These are phyloP conservation scores for Auricularia sp. DNA, from an alignment of 768 basidiomycete species.

Conservation along the genomic window DNA sequence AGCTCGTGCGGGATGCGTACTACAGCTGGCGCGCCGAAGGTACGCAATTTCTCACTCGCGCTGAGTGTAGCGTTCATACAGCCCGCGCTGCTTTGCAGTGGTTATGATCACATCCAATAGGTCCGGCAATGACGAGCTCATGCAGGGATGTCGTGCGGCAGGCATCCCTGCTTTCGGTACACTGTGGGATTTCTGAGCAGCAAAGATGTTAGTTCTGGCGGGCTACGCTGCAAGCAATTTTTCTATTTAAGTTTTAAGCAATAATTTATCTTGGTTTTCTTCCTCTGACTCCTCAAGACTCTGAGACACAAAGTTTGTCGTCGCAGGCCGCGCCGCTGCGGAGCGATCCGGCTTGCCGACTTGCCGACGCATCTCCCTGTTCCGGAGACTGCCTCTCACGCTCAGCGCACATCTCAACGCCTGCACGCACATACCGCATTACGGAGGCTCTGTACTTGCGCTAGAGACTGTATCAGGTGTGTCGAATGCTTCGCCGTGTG, in stretches of 20 bases:
- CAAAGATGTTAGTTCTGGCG: slow-evolving; percentile 16
- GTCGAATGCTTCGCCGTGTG: no score
- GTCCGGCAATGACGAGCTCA: slow-evolving; percentile 11
- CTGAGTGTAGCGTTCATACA: not conserved
- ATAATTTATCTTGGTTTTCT: not conserved
- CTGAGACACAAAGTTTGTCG: no score
- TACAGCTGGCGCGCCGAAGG: slow-evolving; percentile 9
- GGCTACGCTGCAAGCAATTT: not conserved
- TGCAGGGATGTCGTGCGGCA: slow-evolving; percentile 11
- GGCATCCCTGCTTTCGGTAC: slow-evolving; percentile 12
- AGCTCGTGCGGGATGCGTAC: slow-evolving; percentile 10
- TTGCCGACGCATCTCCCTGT: no score
- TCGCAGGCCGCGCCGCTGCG: no score
- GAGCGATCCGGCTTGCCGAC: no score
- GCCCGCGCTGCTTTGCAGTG: not conserved
- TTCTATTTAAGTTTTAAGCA: not conserved
- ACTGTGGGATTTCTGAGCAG: slow-evolving; percentile 11
- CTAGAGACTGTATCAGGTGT: no score
- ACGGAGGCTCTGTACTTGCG: no score
- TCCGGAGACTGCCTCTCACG: no score
- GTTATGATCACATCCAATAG: slow-evolving; percentile 13
- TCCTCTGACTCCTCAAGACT: not conserved
- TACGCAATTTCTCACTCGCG: not conserved
- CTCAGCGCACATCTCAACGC: no score
- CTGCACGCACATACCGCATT: no score